These are phyloP conservation scores for Paxillus rubicundulus DNA, from an alignment of 768 basidiomycete genomes.

Conservation along the genomic window DNA sequence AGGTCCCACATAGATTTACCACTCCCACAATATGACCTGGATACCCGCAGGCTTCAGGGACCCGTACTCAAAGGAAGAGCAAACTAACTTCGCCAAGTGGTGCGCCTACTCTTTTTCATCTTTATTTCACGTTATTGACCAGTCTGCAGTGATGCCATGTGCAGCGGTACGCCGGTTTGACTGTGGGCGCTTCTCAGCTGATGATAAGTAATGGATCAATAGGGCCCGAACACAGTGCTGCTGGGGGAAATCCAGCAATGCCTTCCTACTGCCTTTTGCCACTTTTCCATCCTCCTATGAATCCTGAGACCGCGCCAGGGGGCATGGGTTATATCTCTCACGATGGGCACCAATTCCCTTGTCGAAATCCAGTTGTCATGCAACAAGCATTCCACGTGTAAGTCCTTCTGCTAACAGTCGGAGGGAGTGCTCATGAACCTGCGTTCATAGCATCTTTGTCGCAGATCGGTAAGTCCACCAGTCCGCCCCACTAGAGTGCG, in stretches of 20 bases:
- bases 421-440: neutral
- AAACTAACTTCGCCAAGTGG: conserved; percentile 41
- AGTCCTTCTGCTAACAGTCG: conserved; percentile 22
- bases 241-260: conserved; percentile 36
- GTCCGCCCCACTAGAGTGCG: neutral
- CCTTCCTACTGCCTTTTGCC: conserved; percentile 56
- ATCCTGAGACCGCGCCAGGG: conserved; percentile 23
- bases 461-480: conserved; percentile 41
- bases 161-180: conserved; percentile 12
- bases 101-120: neutral
- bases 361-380: conserved; percentile 50
- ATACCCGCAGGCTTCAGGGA: conserved; percentile 48
- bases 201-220: neutral
- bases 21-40: neutral
- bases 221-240: conserved; percentile 52
- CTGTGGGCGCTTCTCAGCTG: neutral
- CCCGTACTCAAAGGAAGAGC: conserved; percentile 53
- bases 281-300: conserved; percentile 45
- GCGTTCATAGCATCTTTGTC: conserved; percentile 46
- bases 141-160: conserved; percentile 42
- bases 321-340: conserved; percentile 49
- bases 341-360: conserved; percentile 55
- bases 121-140: neutral
- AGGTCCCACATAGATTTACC: neutral
- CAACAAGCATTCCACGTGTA: conserved; percentile 62